A percentile compares a stretch with the other conserved stretches of the same genome.
Evolutionary conservation across 177 flowering plant genomes (phyloP).

Genomic region (Vitis hybrid): DNA sequence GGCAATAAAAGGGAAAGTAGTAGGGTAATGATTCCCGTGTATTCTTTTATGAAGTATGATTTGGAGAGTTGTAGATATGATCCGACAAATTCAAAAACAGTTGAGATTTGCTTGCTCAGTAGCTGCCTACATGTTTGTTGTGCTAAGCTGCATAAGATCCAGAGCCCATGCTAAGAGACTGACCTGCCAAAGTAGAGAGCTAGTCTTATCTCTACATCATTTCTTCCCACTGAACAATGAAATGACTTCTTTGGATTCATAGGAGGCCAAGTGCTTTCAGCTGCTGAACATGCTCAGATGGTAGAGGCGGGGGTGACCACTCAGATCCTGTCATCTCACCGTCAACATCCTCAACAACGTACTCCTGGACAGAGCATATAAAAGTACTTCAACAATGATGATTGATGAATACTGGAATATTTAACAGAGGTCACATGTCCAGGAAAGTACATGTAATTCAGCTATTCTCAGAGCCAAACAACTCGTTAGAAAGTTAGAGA

Average conservation of each 20-base stretch:
- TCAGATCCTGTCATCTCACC: slow-evolving; percentile 77
- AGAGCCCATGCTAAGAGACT: background rate
- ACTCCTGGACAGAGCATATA: slow-evolving; percentile 52
- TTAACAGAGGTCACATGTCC: background rate
- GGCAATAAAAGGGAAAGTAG: too few species aligned
- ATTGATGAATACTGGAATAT: background rate
- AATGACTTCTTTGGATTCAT: slow-evolving; percentile 21
- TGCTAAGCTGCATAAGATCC: too few species aligned
- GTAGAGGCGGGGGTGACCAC: slow-evolving; percentile 90
- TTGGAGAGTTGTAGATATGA: too few species aligned
- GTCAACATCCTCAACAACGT: slow-evolving; percentile 97
- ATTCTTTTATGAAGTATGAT: too few species aligned
- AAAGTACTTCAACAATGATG: background rate
- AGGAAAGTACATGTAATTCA: too few species aligned
- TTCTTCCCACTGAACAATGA: background rate
- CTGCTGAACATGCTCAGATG: slow-evolving; percentile 89
- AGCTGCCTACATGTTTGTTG: too few species aligned
- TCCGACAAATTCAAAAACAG: too few species aligned
- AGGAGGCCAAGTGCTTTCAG: slow-evolving; percentile 88
- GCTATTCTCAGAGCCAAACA: too few species aligned
- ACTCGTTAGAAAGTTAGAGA: too few species aligned
- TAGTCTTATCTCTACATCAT: slow-evolving; percentile 12
- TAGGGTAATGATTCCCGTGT: too few species aligned
- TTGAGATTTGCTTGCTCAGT: too few species aligned
- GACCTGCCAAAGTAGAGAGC: slow-evolving; percentile 5